Evolutionary conservation across 768 basidiomycete genomes (phyloP).

Genomic region (Lentinula detonsa): DNA sequence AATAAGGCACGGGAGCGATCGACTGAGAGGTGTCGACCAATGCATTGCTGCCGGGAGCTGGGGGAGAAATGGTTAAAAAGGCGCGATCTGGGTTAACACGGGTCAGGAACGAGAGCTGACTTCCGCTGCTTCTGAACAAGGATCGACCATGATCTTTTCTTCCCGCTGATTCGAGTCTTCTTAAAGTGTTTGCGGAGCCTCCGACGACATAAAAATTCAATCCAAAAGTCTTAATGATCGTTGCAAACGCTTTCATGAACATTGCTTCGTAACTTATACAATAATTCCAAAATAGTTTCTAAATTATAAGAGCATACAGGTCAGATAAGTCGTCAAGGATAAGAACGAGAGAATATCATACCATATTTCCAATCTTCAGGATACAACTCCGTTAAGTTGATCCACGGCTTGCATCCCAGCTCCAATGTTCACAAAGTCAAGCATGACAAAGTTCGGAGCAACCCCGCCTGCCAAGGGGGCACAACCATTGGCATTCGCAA

Average conservation of each 20-base stretch:
- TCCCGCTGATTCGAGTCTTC: background rate
- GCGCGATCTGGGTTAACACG: background rate
- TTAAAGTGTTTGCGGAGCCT: background rate
- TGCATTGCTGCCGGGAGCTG: background rate
- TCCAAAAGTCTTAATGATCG: no score
- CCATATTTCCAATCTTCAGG: background rate
- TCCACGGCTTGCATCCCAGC: constrained; percentile 31
- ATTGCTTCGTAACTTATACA: no score
- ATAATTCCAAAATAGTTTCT: no score
- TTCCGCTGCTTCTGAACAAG: background rate
- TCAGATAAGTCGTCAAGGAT: background rate
- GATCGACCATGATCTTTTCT: background rate
- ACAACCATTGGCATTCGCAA: constrained; percentile 37
- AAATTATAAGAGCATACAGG: no score
- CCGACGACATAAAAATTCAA: no score
- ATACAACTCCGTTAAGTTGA: constrained; percentile 29
- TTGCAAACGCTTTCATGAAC: no score
- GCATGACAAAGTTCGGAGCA: constrained; percentile 40
- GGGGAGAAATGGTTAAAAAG: background rate
- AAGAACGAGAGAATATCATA: background rate
- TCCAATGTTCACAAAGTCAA: constrained; percentile 43
- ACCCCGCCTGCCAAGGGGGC: constrained; percentile 29
- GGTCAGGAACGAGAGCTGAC: background rate
- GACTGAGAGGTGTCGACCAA: background rate
- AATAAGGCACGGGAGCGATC: background rate